These are phyloP conservation scores for Ensete ventricosum DNA, from an alignment of 176 grass and related monocot genomes.

Conservation along the genomic window DNA sequence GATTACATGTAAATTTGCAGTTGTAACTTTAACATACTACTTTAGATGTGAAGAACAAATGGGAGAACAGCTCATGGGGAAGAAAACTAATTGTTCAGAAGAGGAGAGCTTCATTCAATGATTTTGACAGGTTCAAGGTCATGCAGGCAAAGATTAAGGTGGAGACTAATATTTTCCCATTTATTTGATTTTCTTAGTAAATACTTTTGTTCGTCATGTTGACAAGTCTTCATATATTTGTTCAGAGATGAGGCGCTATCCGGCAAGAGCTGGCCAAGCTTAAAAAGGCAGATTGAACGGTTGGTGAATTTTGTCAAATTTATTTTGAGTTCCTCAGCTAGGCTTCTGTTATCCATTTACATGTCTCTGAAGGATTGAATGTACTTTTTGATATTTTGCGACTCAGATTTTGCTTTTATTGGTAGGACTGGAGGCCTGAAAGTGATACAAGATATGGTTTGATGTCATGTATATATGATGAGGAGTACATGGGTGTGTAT, in stretches of 20 bases:
- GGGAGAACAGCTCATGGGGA: conserved; percentile 91
- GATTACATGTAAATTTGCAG: background rate
- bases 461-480: no score
- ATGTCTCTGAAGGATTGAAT: no score
- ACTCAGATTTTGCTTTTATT: no score
- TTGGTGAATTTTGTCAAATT: no score
- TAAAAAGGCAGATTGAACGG: conserved; percentile 34
- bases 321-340: no score
- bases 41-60: conserved; percentile 72
- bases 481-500: no score
- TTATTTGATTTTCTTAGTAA: background rate
- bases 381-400: no score
- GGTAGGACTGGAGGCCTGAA: no score
- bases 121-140: conserved; percentile 87
- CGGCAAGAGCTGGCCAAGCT: conserved; percentile 81
- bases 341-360: no score
- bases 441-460: no score
- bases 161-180: background rate
- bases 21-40: background rate
- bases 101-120: conserved; percentile 76
- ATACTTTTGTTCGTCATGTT: background rate
- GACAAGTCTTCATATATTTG: background rate
- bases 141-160: conserved; percentile 90
- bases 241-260: conserved; percentile 69
- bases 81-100: conserved; percentile 90